Conservation (phyloP, 2,329 filamentous ascomycete genomes). For the Pyrenochaeta sp. region DNA sequence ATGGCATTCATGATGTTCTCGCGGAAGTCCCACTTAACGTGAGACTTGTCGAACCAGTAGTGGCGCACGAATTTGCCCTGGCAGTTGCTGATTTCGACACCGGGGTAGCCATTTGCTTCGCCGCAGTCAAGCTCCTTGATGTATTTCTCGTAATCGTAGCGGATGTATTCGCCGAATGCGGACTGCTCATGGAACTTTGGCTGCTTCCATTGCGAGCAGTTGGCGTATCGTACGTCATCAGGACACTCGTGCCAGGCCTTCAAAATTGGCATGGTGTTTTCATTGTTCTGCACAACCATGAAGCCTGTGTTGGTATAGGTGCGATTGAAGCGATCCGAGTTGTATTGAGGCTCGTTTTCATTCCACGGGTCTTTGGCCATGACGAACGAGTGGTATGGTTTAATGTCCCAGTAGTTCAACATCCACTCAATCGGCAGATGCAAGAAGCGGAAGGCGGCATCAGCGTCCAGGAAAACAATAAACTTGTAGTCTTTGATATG, state of each 20-base stretch:
- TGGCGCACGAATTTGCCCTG: slow-evolving; percentile 48
- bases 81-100: slow-evolving; percentile 45
- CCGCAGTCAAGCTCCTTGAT: slow-evolving; percentile 50
- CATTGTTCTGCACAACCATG: slow-evolving; percentile 63
- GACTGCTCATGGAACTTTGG: slow-evolving; percentile 51
- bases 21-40: slow-evolving; percentile 44
- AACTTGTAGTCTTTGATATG: slow-evolving; percentile 52
- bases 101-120: slow-evolving; percentile 50
- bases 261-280: slow-evolving; percentile 58
- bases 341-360: slow-evolving; percentile 41
- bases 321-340: slow-evolving; percentile 54
- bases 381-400: slow-evolving; percentile 53
- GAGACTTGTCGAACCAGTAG: slow-evolving; percentile 49
- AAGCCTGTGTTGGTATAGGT: slow-evolving; percentile 63
- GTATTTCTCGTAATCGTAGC: slow-evolving; percentile 50
- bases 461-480: slow-evolving; percentile 60
- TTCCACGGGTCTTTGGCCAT: slow-evolving; percentile 57
- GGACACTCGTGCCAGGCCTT: slow-evolving; percentile 58
- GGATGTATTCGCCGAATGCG: slow-evolving; percentile 50
- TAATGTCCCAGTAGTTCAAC: slow-evolving; percentile 60
- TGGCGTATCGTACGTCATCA: slow-evolving; percentile 44
- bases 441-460: slow-evolving; percentile 57
- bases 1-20: slow-evolving; percentile 51
- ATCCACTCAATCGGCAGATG: slow-evolving; percentile 61
- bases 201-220: slow-evolving; percentile 50